Evolutionary conservation across 345 rosid species (phyloP).

Genomic region (Lepidium africanum): DNA sequence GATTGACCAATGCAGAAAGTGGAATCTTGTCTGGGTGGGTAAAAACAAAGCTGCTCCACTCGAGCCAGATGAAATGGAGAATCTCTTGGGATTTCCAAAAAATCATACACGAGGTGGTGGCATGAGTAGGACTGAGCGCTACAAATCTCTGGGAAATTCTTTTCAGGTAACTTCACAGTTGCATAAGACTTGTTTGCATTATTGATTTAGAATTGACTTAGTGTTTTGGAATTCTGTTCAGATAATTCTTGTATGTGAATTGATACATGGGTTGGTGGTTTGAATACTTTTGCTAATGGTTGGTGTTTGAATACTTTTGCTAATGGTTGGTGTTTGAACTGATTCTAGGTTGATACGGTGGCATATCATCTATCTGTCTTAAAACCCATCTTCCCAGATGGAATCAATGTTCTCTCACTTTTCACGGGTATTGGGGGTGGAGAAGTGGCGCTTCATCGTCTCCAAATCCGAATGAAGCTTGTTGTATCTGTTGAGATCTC

Average conservation of each 20-base stretch:
- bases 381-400: constrained; percentile 53
- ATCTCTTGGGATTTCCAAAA: constrained; percentile 81
- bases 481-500: constrained; percentile 78
- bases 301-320: neutral
- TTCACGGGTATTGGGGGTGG: constrained; percentile 97
- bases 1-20: constrained; percentile 60
- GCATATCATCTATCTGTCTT: constrained; percentile 78
- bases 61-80: constrained; percentile 85
- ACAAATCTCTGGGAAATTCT: constrained; percentile 87
- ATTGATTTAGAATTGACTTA: neutral
- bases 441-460: constrained; percentile 80
- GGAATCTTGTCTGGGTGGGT: constrained; percentile 98
- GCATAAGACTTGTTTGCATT: neutral
- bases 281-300: neutral
- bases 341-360: constrained; percentile 79
- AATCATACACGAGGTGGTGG: constrained; percentile 99
- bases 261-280: neutral
- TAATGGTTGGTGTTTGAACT: neutral
- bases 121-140: constrained; percentile 69
- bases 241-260: neutral
- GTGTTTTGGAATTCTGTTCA: neutral
- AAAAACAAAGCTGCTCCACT: constrained; percentile 78
- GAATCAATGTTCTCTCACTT: constrained; percentile 68
- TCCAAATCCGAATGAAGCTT: constrained; percentile 52
- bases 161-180: constrained; percentile 47